Evolutionary conservation across 164 flowering plant genomes (phyloP).

Genomic region (Saururus chinensis): DNA sequence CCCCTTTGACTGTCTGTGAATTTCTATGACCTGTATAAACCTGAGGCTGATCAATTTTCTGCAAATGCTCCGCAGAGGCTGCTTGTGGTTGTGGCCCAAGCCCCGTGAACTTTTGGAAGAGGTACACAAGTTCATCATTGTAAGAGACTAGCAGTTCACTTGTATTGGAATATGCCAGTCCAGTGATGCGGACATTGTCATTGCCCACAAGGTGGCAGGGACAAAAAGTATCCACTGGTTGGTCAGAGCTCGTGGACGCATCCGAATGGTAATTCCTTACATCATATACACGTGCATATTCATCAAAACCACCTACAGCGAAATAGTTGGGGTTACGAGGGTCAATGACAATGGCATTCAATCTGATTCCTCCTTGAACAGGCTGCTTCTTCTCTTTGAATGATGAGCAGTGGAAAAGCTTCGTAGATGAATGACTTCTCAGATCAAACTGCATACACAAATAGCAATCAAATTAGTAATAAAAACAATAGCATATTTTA

Average conservation of each 20-base stretch:
- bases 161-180: constrained; percentile 46
- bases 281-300: constrained; percentile 70
- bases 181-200: constrained; percentile 45
- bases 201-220: constrained; percentile 38
- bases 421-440: constrained; percentile 39
- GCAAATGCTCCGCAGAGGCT: constrained; percentile 16
- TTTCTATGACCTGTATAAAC: constrained; percentile 63
- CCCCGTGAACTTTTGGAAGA: constrained; percentile 57
- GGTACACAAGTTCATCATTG: constrained; percentile 60
- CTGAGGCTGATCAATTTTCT: constrained; percentile 27
- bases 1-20: constrained; percentile 58
- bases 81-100: constrained; percentile 38
- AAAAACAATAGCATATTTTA: not conserved
- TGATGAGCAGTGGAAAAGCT: constrained; percentile 49
- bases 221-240: constrained; percentile 38
- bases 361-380: constrained; percentile 12
- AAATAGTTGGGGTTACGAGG: constrained; percentile 58
- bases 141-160: constrained; percentile 73
- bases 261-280: constrained; percentile 37
- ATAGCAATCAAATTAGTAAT: not conserved
- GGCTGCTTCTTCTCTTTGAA: constrained; percentile 22
- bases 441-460: constrained; percentile 61
- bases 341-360: constrained; percentile 58
- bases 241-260: constrained; percentile 25
- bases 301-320: constrained; percentile 63